Evolutionary conservation across 768 basidiomycete species (phyloP).

Genomic region (Hygrophoropsis aurantiaca): DNA sequence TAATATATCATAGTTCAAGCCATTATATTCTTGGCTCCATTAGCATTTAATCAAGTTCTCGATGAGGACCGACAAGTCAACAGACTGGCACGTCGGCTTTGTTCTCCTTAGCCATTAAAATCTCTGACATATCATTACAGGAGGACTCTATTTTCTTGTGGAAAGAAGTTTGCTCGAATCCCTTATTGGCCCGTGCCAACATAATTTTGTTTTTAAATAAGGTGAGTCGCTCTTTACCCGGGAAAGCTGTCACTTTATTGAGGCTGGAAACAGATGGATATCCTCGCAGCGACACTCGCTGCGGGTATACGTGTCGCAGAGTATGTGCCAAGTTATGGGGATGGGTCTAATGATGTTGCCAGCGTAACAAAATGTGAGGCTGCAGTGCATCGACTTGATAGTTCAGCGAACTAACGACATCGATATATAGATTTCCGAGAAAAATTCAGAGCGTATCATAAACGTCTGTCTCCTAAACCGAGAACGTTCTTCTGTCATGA

Average conservation of each 20-base stretch:
- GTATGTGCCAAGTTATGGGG: conserved; percentile 63
- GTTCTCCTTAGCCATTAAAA: neutral
- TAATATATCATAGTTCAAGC: conserved; percentile 52
- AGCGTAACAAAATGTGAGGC: conserved; percentile 64
- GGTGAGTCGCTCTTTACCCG: conserved; percentile 27
- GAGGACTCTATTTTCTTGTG: conserved; percentile 76
- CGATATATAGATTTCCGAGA: conserved; percentile 57
- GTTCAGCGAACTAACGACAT: neutral
- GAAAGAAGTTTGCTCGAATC: conserved; percentile 67
- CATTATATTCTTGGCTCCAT: conserved; percentile 80
- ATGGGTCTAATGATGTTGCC: conserved; percentile 54
- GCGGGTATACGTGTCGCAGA: conserved; percentile 55
- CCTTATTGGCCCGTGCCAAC: conserved; percentile 56
- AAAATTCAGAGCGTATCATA: conserved; percentile 64
- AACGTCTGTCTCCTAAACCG: conserved; percentile 52
- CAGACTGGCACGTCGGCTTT: conserved; percentile 45
- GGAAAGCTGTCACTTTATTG: too few species aligned
- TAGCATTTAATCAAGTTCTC: conserved; percentile 71
- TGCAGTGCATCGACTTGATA: neutral
- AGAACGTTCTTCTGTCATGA: conserved; percentile 68
- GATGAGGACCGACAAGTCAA: conserved; percentile 69
- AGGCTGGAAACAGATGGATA: conserved; percentile 56
- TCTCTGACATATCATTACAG: conserved; percentile 27
- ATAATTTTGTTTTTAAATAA: conserved; percentile 82
- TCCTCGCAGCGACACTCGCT: conserved; percentile 53